Conservation (phyloP, 257 asterid genomes). For the Anisodus acutangulus region DNA sequence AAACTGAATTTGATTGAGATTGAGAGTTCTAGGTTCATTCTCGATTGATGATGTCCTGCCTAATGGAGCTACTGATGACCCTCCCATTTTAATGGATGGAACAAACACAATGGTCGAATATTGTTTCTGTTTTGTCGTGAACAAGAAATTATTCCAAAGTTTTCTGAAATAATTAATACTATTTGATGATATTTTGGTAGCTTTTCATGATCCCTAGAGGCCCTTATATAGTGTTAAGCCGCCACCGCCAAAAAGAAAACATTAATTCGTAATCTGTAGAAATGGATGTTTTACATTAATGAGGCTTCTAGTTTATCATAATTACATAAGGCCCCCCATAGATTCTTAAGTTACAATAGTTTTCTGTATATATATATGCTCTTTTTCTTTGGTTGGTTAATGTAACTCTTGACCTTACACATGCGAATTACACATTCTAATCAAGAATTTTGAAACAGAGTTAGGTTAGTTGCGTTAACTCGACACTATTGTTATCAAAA, state of each 20-base stretch:
- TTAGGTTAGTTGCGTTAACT: too few species aligned
- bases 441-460: background rate
- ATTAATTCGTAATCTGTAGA: background rate
- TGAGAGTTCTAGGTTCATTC: conserved; percentile 44
- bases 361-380: background rate
- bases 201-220: background rate
- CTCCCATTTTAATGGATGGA: conserved; percentile 26
- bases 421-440: background rate
- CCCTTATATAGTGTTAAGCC: background rate
- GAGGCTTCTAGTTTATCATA: background rate
- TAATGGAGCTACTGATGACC: conserved; percentile 25
- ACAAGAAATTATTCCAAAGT: background rate
- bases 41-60: conserved; percentile 45
- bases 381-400: background rate
- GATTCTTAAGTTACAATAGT: background rate
- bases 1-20: conserved; percentile 38
- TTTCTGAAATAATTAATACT: background rate
- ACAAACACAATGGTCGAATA: background rate
- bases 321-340: background rate
- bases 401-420: too few species aligned
- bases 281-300: background rate
- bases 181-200: background rate
- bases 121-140: background rate
- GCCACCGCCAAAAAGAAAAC: background rate
- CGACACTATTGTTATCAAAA: too few species aligned